These are phyloP conservation scores for Mortierella sp. DNA, from an alignment of 371 early-diverging fungal genomes.

Conservation along the genomic window DNA sequence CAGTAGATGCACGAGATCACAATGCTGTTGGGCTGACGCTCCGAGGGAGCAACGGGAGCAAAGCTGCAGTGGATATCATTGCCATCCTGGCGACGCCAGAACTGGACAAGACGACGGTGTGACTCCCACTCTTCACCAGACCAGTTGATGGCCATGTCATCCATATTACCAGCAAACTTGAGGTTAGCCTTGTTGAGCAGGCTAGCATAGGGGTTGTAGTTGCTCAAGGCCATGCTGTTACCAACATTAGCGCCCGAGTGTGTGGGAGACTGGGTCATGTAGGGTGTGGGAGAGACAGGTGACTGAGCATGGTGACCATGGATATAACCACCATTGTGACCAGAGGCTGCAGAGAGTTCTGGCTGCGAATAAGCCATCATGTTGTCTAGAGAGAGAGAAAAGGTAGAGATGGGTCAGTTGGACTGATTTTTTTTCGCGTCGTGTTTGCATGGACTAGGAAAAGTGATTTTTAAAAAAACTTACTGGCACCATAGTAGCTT, in stretches of 20 bases:
- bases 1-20: conserved; percentile 88
- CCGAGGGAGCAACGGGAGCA: conserved; percentile 63
- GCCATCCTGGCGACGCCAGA: conserved; percentile 71
- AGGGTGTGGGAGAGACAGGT: neutral
- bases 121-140: conserved; percentile 69
- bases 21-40: conserved; percentile 68
- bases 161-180: conserved; percentile 69
- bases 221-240: conserved; percentile 10
- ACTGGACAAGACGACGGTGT: conserved; percentile 79
- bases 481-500: conserved; percentile 1
- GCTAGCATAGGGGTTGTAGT: conserved; percentile 63
- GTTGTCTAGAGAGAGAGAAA: conserved; percentile 2
- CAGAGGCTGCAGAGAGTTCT: neutral
- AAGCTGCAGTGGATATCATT: conserved; percentile 73
- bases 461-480: neutral
- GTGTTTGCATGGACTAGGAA: neutral
- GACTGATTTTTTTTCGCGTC: neutral
- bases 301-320: conserved; percentile 21
- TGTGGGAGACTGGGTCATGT: neutral
- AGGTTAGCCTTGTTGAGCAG: conserved; percentile 78
- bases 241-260: neutral
- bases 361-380: conserved; percentile 3
- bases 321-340: neutral
- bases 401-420: neutral
- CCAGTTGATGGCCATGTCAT: conserved; percentile 69